Conservation (phyloP, 768 basidiomycete species). For the Tylopilus sp. region DNA sequence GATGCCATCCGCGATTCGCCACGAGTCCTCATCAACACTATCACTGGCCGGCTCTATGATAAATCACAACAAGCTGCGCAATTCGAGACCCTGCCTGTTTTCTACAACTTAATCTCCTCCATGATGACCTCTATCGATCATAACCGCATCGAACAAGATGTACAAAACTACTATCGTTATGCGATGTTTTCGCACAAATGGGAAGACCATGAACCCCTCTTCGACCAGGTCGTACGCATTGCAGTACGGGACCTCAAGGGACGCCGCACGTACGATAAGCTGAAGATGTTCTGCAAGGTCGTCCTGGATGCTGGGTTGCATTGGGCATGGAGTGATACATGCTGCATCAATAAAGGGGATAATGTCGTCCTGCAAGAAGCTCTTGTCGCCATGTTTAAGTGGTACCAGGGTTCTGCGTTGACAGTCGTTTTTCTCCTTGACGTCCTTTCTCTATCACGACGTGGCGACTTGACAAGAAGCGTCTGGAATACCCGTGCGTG, state of each 20-base stretch:
- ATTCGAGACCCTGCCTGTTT: no score
- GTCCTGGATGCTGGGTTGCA: neutral
- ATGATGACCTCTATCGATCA: no score
- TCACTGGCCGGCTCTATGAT: no score
- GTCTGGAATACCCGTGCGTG: neutral
- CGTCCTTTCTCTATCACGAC: neutral
- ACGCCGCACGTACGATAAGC: neutral
- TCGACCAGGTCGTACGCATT: neutral
- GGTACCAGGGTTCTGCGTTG: neutral
- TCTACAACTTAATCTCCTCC: no score
- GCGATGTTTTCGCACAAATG: no score
- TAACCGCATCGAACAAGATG: no score
- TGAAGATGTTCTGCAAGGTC: neutral
- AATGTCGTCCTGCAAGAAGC: neutral
- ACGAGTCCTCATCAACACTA: no score
- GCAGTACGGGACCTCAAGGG: neutral
- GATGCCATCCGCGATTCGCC: no score
- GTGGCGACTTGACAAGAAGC: neutral
- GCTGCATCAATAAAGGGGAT: neutral
- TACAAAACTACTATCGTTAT: no score
- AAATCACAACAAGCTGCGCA: no score
- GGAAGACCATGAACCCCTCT: neutral
- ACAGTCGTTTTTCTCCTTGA: neutral
- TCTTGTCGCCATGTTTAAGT: neutral
- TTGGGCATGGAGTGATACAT: slow-evolving; percentile 1